Conservation (phyloP, 805 yeast genomes). For the Starmerella vaccinii region DNA sequence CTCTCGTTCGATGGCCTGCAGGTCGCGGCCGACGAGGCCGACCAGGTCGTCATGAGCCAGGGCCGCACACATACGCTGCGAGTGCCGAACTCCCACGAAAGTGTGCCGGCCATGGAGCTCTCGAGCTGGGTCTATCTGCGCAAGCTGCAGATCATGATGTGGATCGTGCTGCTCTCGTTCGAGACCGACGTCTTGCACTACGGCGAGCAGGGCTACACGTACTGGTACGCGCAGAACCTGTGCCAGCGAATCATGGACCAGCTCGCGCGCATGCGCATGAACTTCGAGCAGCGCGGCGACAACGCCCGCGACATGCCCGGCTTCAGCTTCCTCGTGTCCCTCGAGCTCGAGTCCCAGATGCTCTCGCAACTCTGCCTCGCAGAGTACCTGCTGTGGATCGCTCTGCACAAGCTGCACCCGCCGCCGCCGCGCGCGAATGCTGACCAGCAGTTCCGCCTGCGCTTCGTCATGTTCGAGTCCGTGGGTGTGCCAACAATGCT, state of each 20-base stretch:
- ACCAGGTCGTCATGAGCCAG: slow-evolving; percentile 31
- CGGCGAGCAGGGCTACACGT: slow-evolving; percentile 58
- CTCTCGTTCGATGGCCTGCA: slow-evolving; percentile 70
- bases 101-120: slow-evolving; percentile 43
- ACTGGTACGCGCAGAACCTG: slow-evolving; percentile 56
- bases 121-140: slow-evolving; percentile 58
- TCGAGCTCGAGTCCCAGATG: slow-evolving; percentile 29
- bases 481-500: slow-evolving; percentile 71
- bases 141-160: slow-evolving; percentile 62
- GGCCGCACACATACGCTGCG: slow-evolving; percentile 20
- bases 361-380: slow-evolving; percentile 29
- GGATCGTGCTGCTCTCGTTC: slow-evolving; percentile 61
- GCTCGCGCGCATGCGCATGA: slow-evolving; percentile 33
- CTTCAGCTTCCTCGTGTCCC: slow-evolving; percentile 24
- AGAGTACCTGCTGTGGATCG: slow-evolving; percentile 25
- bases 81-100: slow-evolving; percentile 24
- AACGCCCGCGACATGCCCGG: slow-evolving; percentile 21
- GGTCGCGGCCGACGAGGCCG: slow-evolving; percentile 59
- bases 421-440: slow-evolving; percentile 17
- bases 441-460: slow-evolving; percentile 40
- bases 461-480: slow-evolving; percentile 70
- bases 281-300: slow-evolving; percentile 22
- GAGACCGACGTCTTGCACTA: slow-evolving; percentile 62
- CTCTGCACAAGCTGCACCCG: slow-evolving; percentile 16
- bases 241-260: slow-evolving; percentile 37